These are phyloP conservation scores for Bullera alba DNA, from an alignment of 768 basidiomycete genomes.

Conservation along the genomic window DNA sequence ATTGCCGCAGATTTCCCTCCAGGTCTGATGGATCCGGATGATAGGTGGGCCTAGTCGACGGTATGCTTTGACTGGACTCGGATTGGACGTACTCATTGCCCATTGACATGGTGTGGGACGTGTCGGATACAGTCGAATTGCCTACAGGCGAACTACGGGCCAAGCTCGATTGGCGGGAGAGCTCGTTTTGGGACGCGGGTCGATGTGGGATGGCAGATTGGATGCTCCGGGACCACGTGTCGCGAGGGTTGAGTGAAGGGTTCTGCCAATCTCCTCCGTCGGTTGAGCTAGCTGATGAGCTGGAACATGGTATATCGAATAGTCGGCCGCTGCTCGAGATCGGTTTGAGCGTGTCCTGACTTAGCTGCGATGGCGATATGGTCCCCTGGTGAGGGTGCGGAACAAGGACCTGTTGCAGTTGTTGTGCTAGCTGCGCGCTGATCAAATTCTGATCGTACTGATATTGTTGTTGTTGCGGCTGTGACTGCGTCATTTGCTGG, in stretches of 20 bases:
- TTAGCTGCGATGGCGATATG: constrained; percentile 27
- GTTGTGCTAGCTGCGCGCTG: not conserved
- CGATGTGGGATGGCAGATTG: not conserved
- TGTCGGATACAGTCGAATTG: no score
- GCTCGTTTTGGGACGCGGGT: not conserved
- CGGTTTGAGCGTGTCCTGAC: constrained; percentile 15
- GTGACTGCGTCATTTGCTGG: no score
- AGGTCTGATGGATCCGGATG: not conserved
- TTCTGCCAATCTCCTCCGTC: constrained; percentile 22
- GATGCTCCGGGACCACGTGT: not conserved
- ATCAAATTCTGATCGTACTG: no score
- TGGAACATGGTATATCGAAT: constrained; percentile 25
- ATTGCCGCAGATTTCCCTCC: constrained; percentile 50
- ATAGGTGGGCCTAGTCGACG: not conserved
- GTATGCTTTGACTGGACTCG: not conserved
- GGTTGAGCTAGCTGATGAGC: constrained; percentile 28
- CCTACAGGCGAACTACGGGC: not conserved
- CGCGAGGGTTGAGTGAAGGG: not conserved
- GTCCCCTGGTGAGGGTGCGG: constrained; percentile 9
- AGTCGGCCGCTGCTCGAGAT: constrained; percentile 24
- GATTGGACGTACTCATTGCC: not conserved
- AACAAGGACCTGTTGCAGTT: not conserved
- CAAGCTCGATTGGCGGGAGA: not conserved
- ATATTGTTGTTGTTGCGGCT: no score
- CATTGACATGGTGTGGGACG: not conserved